Evolutionary conservation across 805 yeast species (phyloP).

Genomic region (Monosporozyma solicola): DNA sequence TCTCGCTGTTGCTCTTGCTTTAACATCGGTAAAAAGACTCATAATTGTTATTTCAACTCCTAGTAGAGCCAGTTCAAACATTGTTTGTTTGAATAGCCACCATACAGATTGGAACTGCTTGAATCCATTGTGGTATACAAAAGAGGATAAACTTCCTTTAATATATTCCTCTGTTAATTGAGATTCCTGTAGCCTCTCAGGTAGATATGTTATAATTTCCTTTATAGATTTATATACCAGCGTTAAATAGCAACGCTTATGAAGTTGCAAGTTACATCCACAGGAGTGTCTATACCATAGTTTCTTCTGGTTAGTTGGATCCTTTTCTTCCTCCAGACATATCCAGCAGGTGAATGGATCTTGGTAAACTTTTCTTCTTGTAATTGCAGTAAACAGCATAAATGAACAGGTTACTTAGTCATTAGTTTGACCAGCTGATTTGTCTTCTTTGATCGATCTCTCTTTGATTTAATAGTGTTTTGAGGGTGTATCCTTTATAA

Average conservation of each 20-base stretch:
- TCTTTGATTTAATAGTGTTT: background rate
- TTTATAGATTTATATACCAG: conserved; percentile 11
- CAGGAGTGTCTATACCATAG: conserved; percentile 23
- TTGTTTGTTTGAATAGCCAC: background rate
- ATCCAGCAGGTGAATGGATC: conserved; percentile 22
- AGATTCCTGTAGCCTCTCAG: background rate
- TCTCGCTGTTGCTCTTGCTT: background rate
- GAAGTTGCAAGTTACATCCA: conserved; percentile 26
- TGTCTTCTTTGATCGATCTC: background rate
- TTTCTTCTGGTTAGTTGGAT: conserved; percentile 6
- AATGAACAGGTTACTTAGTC: background rate
- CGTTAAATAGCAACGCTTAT: conserved; percentile 21
- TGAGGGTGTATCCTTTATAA: background rate
- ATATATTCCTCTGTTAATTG: background rate
- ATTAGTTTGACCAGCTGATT: background rate
- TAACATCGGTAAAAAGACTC: background rate
- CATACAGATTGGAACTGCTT: background rate
- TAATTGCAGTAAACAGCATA: conserved; percentile 1
- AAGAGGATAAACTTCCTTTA: background rate
- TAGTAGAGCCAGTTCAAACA: background rate
- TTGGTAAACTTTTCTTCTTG: background rate
- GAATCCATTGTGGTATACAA: background rate
- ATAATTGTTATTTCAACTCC: background rate
- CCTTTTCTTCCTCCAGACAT: conserved; percentile 20
- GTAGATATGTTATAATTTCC: background rate